phyloP scores from a whole-genome alignment of 352 stramenopile genomes.

The Globisporangium paroecandrum region DNA sequence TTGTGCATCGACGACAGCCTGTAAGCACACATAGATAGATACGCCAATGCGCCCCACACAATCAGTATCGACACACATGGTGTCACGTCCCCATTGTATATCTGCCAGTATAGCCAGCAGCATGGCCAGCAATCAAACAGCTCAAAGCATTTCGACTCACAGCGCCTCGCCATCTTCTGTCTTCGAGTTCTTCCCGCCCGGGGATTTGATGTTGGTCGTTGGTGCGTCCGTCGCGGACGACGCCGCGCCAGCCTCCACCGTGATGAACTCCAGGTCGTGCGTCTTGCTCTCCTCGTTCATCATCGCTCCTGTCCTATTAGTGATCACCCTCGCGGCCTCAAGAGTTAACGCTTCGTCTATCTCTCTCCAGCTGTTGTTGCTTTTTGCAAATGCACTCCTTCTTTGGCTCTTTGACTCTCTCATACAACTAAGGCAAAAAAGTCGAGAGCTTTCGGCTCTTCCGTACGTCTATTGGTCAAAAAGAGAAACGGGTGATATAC shows the following conservation, averaged over 20 bases:
- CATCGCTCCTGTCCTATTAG: slow-evolving; percentile 24
- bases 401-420: not conserved
- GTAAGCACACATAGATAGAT: slow-evolving; percentile 1
- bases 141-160: slow-evolving; percentile 28
- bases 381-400: no score
- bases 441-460: not conserved
- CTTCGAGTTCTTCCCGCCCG: slow-evolving; percentile 19
- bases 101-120: not conserved
- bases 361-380: not conserved
- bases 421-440: not conserved
- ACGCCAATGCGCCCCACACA: not conserved
- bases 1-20: slow-evolving; percentile 73
- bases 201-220: slow-evolving; percentile 19
- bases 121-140: not conserved
- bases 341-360: not conserved
- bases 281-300: slow-evolving; percentile 64
- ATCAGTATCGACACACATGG: not conserved
- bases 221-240: slow-evolving; percentile 10
- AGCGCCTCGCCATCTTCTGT: slow-evolving; percentile 50
- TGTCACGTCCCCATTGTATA: not conserved
- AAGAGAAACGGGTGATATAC: slow-evolving; percentile 3
- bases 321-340: not conserved
- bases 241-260: slow-evolving; percentile 36
- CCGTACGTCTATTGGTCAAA: slow-evolving; percentile 10
- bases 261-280: slow-evolving; percentile 78